Percentiles rank a stretch among this genome's conserved stretches.
phyloP scores from a whole-genome alignment of 2,329 filamentous ascomycete genomes.

The Rhytidhysteron rufulum region DNA sequence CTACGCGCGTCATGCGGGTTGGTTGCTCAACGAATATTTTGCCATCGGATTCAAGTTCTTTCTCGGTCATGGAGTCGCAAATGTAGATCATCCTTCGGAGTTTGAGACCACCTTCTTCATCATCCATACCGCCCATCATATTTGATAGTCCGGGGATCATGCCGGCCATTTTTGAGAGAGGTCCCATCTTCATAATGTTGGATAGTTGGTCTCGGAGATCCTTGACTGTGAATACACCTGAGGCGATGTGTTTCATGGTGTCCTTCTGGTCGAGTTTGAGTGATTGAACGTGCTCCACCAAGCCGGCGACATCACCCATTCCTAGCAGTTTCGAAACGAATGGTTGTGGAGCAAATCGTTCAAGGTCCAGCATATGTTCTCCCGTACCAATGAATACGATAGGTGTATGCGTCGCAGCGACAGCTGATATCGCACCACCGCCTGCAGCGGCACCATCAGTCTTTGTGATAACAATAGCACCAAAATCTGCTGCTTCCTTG shows the following conservation, averaged over 20 bases:
- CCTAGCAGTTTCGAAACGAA: constrained; percentile 93
- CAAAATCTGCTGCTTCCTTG: constrained; percentile 95
- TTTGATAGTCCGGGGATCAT: constrained; percentile 96
- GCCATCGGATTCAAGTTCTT: constrained; percentile 92
- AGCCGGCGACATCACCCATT: constrained; percentile 93
- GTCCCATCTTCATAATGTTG: constrained; percentile 99
- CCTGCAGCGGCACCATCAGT: constrained; percentile 94
- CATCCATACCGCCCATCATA: constrained; percentile 94
- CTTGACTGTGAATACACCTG: constrained; percentile 92
- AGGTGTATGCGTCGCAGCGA: constrained; percentile 91
- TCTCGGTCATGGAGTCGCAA: constrained; percentile 95
- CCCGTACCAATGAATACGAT: constrained; percentile 98
- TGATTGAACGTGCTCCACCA: constrained; percentile 94
- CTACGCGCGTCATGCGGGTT: constrained; percentile 86
- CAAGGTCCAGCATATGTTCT: constrained; percentile 93
- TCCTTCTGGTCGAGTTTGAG: constrained; percentile 97
- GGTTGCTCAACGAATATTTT: constrained; percentile 93
- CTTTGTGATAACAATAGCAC: constrained; percentile 98
- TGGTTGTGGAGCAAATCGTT: constrained; percentile 85
- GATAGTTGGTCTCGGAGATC: constrained; percentile 92
- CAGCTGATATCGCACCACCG: constrained; percentile 94
- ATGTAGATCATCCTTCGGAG: constrained; percentile 99
- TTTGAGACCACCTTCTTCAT: constrained; percentile 90
- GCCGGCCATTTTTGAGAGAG: constrained; percentile 91
- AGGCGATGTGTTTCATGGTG: constrained; percentile 97